Evolutionary conservation across 768 basidiomycete genomes (phyloP).

Genomic region (Lactarius quietus): DNA sequence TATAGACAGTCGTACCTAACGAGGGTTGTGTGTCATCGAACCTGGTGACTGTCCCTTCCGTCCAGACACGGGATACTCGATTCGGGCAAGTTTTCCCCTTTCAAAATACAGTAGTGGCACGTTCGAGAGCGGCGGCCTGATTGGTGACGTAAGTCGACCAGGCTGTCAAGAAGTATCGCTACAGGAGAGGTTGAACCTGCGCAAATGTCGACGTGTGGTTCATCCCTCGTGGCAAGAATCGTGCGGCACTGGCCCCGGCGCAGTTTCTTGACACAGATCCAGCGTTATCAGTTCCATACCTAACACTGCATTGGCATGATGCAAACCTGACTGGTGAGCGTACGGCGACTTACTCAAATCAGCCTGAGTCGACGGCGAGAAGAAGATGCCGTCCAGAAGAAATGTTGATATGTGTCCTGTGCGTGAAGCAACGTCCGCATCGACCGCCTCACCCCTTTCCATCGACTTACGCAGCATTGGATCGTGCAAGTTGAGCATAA

Average conservation of each 20-base stretch:
- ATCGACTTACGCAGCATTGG: background rate
- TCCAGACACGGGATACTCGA: background rate
- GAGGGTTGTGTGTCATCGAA: background rate
- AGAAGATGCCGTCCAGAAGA: background rate
- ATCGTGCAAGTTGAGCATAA: no score
- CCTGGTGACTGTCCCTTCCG: background rate
- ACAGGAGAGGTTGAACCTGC: background rate
- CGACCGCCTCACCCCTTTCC: background rate
- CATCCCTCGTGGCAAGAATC: background rate
- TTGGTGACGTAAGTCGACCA: background rate
- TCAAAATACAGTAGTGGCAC: background rate
- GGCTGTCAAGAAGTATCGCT: background rate
- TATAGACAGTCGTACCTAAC: background rate
- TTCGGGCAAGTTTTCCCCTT: background rate
- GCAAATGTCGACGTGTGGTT: background rate
- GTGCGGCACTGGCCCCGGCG: background rate
- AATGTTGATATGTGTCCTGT: constrained; percentile 10
- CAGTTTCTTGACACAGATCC: background rate
- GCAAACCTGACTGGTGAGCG: background rate
- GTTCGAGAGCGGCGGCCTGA: background rate
- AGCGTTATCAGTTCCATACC: constrained; percentile 8
- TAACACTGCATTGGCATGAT: background rate
- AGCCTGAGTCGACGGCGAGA: background rate
- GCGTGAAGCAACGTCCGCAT: background rate
- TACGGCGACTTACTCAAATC: background rate